Conservation (phyloP, 1,284 basidiomycete genomes). For the Uromyces viciae-fabae region DNA sequence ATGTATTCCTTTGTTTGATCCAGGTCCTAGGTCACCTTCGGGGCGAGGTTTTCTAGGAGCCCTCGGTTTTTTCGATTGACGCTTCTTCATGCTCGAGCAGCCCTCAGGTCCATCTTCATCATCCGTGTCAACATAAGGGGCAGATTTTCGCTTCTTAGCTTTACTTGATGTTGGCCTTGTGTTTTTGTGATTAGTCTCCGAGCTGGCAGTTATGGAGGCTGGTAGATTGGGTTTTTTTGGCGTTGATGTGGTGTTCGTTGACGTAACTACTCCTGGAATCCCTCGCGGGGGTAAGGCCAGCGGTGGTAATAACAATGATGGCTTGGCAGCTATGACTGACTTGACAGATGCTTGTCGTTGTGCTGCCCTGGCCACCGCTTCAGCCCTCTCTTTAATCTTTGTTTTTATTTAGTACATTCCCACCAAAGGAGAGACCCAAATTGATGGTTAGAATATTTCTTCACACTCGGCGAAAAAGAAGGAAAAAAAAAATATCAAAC, state of each 20-base stretch:
- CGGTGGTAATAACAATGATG: neutral
- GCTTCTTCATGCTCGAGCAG: neutral
- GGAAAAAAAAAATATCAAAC: neutral
- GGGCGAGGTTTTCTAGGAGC: neutral
- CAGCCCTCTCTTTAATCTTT: conserved; percentile 26
- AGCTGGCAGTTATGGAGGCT: neutral
- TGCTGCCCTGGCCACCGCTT: conserved; percentile 7
- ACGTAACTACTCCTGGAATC: conserved; percentile 23
- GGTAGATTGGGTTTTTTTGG: too few relatives aligned
- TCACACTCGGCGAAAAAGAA: too few relatives aligned
- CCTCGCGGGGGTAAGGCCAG: conserved; percentile 27
- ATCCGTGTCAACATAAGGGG: conserved; percentile 30
- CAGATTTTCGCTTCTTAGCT: conserved; percentile 16
- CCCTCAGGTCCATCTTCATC: neutral
- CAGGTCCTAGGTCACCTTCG: conserved; percentile 1
- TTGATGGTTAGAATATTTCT: too few relatives aligned
- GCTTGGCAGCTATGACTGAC: neutral
- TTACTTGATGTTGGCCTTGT: neutral
- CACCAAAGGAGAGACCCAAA: neutral
- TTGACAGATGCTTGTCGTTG: neutral
- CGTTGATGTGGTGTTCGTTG: too few relatives aligned
- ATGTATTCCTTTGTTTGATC: conserved; percentile 16
- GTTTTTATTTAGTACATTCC: too few relatives aligned
- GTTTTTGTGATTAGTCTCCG: neutral
- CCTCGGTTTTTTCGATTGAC: conserved; percentile 16